phyloP scores from a whole-genome alignment of 768 basidiomycete genomes.

The Boletales sp. region DNA sequence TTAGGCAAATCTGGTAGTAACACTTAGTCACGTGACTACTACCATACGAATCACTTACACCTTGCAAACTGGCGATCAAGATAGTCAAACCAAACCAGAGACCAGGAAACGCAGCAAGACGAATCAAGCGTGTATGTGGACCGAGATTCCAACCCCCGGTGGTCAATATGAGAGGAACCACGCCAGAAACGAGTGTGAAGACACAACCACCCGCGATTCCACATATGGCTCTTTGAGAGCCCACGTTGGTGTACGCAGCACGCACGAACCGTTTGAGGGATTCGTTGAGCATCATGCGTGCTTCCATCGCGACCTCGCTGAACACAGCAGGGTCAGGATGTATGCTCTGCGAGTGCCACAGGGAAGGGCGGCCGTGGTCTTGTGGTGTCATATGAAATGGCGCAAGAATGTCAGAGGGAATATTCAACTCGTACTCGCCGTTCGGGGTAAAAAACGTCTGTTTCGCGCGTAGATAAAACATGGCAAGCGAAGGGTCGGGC shows the following conservation, averaged over 20 bases:
- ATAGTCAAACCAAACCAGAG: slow-evolving; percentile 68
- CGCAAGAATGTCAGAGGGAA: slow-evolving; percentile 62
- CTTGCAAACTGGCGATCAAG: slow-evolving; percentile 60
- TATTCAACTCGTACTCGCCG: slow-evolving; percentile 67
- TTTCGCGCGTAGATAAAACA: slow-evolving; percentile 77
- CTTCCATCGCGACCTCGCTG: slow-evolving; percentile 53
- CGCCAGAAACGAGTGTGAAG: slow-evolving; percentile 43
- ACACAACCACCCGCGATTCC: slow-evolving; percentile 63
- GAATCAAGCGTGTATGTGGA: slow-evolving; percentile 45
- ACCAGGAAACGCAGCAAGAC: slow-evolving; percentile 60
- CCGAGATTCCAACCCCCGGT: slow-evolving; percentile 33
- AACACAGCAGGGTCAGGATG: slow-evolving; percentile 70
- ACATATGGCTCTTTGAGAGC: slow-evolving; percentile 64
- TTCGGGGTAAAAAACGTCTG: slow-evolving; percentile 77
- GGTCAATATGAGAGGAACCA: slow-evolving; percentile 52
- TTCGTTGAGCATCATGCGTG: slow-evolving; percentile 55
- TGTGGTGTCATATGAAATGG: slow-evolving; percentile 46
- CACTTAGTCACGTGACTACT: background rate
- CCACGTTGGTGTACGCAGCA: slow-evolving; percentile 67
- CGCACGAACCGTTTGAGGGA: slow-evolving; percentile 64
- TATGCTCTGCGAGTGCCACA: slow-evolving; percentile 28
- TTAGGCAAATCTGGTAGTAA: slow-evolving; percentile 50
- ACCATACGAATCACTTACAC: slow-evolving; percentile 38
- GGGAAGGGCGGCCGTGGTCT: slow-evolving; percentile 4
- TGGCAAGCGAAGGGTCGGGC: slow-evolving; percentile 54